Conservation (phyloP, 2,329 filamentous ascomycete genomes). For the Trichoderma pleuroti region DNA sequence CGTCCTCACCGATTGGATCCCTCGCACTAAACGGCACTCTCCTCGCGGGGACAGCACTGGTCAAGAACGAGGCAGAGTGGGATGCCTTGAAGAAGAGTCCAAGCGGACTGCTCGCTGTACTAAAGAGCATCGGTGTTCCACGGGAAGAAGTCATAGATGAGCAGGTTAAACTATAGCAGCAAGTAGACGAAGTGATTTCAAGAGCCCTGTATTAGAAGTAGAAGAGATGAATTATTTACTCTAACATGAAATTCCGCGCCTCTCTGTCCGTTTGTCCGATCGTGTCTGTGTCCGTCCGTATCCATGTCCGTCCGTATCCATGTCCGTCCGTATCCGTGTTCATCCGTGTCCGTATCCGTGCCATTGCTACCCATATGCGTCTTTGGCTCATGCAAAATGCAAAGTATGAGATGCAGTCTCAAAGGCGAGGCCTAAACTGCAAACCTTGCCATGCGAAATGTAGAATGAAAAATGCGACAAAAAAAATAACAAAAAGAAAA, state of each 20-base stretch:
- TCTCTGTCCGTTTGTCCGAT: neutral
- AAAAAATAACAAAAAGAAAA: neutral
- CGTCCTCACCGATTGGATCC: conserved; percentile 38
- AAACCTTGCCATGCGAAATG: neutral
- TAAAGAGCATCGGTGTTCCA: conserved; percentile 33
- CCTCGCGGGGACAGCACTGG: conserved; percentile 61
- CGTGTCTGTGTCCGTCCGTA: neutral
- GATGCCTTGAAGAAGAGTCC: conserved; percentile 42
- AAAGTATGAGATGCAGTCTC: neutral
- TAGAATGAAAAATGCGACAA: neutral
- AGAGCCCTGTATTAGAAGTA: neutral
- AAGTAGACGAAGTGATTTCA: neutral
- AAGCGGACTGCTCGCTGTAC: conserved; percentile 22
- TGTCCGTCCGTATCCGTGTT: neutral
- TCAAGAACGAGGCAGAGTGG: conserved; percentile 59
- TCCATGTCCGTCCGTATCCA: neutral
- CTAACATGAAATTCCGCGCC: neutral
- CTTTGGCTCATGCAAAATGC: neutral
- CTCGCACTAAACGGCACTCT: conserved; percentile 59
- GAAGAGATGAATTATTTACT: neutral
- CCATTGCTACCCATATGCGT: neutral
- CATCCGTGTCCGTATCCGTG: neutral
- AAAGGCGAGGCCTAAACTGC: no score
- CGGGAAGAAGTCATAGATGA: neutral
- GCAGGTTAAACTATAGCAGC: neutral